Percentiles rank a stretch among this genome's conserved stretches.
Evolutionary conservation across 805 yeast species (phyloP).

Genomic region (Yarrowia sp.): DNA sequence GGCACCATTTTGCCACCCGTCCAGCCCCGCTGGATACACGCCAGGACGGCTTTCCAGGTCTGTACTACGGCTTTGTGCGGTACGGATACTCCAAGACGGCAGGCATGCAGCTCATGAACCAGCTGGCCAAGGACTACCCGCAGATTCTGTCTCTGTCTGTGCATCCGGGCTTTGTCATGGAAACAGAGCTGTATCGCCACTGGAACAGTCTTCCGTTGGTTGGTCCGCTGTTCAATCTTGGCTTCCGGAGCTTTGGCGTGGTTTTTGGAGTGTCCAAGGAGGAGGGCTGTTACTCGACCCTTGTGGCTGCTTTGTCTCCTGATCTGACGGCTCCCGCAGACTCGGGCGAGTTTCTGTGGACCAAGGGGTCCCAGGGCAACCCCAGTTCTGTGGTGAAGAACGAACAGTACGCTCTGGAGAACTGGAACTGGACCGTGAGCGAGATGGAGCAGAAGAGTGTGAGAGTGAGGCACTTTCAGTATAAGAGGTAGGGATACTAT

Average conservation of each 20-base stretch:
- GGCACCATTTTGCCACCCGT: conserved; percentile 52
- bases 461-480: neutral
- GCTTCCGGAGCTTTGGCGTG: conserved; percentile 65
- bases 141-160: conserved; percentile 60
- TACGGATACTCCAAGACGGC: conserved; percentile 76
- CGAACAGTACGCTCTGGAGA: conserved; percentile 58
- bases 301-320: conserved; percentile 59
- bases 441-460: conserved; percentile 40
- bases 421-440: conserved; percentile 77
- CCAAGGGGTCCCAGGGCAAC: conserved; percentile 53
- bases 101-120: conserved; percentile 67
- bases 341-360: conserved; percentile 66
- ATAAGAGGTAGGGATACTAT: neutral
- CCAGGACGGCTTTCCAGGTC: conserved; percentile 60
- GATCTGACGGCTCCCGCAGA: conserved; percentile 43
- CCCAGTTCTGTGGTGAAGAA: conserved; percentile 60
- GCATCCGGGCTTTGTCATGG: conserved; percentile 86
- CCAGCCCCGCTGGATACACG: conserved; percentile 48
- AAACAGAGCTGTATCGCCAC: conserved; percentile 67
- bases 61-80: conserved; percentile 71
- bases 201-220: conserved; percentile 75
- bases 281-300: conserved; percentile 63
- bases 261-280: conserved; percentile 69
- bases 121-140: conserved; percentile 64
- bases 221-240: conserved; percentile 70